phyloP scores from a whole-genome alignment of 2,329 filamentous ascomycete genomes.

The Beauveria medogensis region DNA sequence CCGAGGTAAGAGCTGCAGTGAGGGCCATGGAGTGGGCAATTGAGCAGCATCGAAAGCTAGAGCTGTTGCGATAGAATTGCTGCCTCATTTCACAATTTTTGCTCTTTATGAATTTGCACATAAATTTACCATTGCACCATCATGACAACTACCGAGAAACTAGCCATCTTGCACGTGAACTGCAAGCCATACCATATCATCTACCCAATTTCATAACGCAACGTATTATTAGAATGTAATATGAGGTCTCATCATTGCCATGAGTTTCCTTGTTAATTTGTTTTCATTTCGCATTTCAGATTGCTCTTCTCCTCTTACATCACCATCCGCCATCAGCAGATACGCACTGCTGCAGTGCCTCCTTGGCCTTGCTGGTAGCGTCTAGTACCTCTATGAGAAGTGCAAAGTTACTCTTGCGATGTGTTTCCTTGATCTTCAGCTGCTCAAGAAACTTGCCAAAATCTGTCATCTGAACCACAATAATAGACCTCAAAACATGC shows the following conservation, averaged over 20 bases:
- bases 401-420: neutral
- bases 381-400: neutral
- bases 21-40: neutral
- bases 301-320: neutral
- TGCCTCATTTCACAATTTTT: neutral
- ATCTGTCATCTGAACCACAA: neutral
- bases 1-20: neutral
- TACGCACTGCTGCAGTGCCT: neutral
- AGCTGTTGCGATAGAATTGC: neutral
- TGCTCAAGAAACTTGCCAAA: neutral
- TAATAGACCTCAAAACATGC: neutral
- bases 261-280: neutral
- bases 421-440: neutral
- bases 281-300: neutral
- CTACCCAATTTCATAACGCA: neutral
- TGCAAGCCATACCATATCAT: neutral
- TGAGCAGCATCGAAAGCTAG: neutral
- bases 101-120: neutral
- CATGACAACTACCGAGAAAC: neutral
- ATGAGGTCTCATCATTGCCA: neutral
- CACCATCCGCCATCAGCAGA: neutral
- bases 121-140: neutral
- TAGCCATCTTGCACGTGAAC: neutral
- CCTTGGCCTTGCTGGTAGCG: neutral
- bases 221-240: neutral